A percentile compares a stretch with the other conserved stretches of the same genome.
Conservation (phyloP, 805 yeast genomes). For the Suhomyces pyralidae region DNA sequence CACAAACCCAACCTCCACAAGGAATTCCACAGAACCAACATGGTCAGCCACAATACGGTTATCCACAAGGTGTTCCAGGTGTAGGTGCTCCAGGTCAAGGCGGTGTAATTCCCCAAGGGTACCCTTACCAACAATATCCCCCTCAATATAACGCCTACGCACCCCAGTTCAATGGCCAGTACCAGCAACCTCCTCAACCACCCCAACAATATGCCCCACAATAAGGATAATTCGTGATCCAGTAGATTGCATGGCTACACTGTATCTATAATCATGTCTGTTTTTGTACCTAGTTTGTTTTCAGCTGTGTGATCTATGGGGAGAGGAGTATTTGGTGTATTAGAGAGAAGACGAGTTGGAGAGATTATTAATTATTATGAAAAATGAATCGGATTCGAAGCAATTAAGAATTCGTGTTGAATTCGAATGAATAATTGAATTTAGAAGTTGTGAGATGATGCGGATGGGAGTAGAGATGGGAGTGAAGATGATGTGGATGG, state of each 20-base stretch:
- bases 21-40: conserved; percentile 11
- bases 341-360: no score
- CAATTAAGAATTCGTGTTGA: no score
- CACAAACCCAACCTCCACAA: conserved; percentile 5
- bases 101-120: conserved; percentile 8
- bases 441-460: background rate
- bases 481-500: no score
- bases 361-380: no score
- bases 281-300: background rate
- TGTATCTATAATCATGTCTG: background rate
- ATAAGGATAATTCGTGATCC: background rate
- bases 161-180: conserved; percentile 19
- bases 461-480: background rate
- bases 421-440: no score
- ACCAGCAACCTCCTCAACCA: conserved; percentile 18
- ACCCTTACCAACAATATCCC: conserved; percentile 16
- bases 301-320: background rate
- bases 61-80: conserved; percentile 13
- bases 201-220: background rate
- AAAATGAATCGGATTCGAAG: no score
- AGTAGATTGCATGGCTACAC: background rate
- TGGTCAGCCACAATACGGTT: no score
- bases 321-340: no score
- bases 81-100: no score
- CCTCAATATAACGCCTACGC: conserved; percentile 29